A percentile compares a stretch with the other conserved stretches of the same genome.
Evolutionary conservation across 2,329 filamentous ascomycete species (phyloP).

Genomic region (Hymenoscyphus fructigenus): DNA sequence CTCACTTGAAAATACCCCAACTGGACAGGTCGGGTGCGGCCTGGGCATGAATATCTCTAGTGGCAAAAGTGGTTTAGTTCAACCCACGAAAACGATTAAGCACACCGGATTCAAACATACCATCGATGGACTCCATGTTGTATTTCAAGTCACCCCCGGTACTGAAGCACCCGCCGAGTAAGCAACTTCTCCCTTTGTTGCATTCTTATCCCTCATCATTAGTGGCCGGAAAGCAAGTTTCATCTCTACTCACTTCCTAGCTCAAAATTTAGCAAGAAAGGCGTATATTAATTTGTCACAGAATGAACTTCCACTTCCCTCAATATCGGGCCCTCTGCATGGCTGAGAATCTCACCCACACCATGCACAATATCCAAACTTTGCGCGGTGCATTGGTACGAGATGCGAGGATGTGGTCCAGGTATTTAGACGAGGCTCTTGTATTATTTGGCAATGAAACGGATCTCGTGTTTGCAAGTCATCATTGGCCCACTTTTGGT

Average conservation of each 20-base stretch:
- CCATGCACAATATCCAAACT: conserved; percentile 44
- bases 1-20: conserved; percentile 31
- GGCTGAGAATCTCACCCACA: conserved; percentile 42
- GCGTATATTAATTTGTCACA: not conserved
- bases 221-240: too few species aligned
- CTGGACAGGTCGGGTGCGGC: conserved; percentile 41
- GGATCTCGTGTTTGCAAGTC: conserved; percentile 40
- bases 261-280: not conserved
- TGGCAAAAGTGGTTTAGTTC: conserved; percentile 38
- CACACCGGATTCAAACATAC: conserved; percentile 35
- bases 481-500: conserved; percentile 46
- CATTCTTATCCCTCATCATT: not conserved
- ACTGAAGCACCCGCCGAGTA: conserved; percentile 44
- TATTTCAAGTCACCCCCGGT: conserved; percentile 43
- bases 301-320: conserved; percentile 43
- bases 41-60: conserved; percentile 37
- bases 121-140: conserved; percentile 40
- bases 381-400: conserved; percentile 43
- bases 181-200: not conserved
- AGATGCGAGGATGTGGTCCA: conserved; percentile 42
- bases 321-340: conserved; percentile 40
- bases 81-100: conserved; percentile 38
- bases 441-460: conserved; percentile 36
- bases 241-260: not conserved
- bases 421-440: conserved; percentile 41